phyloP scores from a whole-genome alignment of 306 rosid genomes.

The Vigna angularis region DNA sequence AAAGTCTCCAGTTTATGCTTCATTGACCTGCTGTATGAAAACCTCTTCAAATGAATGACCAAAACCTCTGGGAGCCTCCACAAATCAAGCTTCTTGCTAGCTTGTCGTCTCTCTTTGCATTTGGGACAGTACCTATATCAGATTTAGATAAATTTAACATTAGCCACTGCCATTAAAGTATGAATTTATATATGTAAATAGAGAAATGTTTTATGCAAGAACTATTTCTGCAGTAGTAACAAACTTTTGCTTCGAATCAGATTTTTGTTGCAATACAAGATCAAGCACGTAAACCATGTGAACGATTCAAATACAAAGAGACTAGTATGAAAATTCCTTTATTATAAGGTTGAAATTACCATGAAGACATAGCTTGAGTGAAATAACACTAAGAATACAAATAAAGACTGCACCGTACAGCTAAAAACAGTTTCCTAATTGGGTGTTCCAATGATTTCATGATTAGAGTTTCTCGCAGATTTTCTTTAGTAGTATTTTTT shows the following conservation, averaged over 20 bases:
- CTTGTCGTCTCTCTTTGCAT: slow-evolving; percentile 95
- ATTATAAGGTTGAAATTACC: slow-evolving; percentile 10
- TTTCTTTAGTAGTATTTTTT: background rate
- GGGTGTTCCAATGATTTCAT: background rate
- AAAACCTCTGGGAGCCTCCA: slow-evolving; percentile 99
- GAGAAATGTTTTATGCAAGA: background rate
- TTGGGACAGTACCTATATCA: slow-evolving; percentile 86
- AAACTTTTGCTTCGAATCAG: slow-evolving; percentile 13
- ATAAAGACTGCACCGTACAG: background rate
- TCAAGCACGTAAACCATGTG: background rate
- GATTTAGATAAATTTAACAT: slow-evolving; percentile 33
- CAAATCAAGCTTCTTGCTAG: slow-evolving; percentile 96
- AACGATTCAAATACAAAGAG: slow-evolving; percentile 30
- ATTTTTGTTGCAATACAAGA: slow-evolving; percentile 15
- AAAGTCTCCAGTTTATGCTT: slow-evolving; percentile 96
- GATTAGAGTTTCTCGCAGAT: background rate
- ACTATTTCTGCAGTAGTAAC: background rate
- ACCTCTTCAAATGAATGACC: slow-evolving; percentile 95
- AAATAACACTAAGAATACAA: slow-evolving; percentile 16
- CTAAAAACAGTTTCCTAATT: background rate
- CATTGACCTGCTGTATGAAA: slow-evolving; percentile 98
- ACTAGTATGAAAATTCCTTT: slow-evolving; percentile 11
- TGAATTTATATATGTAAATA: background rate
- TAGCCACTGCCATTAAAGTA: too few relatives aligned
- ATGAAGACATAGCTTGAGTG: background rate